A percentile compares a stretch with the other conserved stretches of the same genome.
phyloP scores from a whole-genome alignment of 345 rosid genomes.

The Syzygium grande region DNA sequence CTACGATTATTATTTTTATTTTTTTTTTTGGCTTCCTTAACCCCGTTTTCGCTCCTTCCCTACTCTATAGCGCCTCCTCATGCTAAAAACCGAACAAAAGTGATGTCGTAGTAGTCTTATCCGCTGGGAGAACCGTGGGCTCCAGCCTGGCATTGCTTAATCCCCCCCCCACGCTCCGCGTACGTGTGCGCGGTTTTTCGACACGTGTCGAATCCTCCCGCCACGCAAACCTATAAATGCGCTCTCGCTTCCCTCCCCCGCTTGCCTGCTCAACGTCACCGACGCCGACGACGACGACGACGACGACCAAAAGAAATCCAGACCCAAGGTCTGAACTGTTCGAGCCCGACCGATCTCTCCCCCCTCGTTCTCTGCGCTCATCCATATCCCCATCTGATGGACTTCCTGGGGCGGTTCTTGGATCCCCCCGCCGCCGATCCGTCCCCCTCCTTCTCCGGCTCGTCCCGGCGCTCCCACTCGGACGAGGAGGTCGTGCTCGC shows the following conservation, averaged over 20 bases:
- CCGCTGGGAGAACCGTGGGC: neutral
- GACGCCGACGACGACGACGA: no score
- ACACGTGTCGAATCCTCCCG: neutral
- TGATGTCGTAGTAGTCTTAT: neutral
- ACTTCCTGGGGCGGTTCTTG: neutral
- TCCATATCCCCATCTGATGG: neutral
- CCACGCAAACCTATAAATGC: neutral
- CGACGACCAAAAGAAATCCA: neutral
- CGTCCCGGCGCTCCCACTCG: slow-evolving; percentile 1
- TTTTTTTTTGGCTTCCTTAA: no score
- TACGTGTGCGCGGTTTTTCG: neutral
- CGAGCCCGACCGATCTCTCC: neutral
- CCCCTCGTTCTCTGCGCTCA: neutral
- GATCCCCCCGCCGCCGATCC: neutral
- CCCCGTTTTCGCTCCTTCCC: no score
- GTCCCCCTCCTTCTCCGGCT: neutral
- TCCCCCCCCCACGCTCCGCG: neutral
- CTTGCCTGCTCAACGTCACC: neutral
- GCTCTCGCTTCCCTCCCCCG: accelerated
- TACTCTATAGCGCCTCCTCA: no score
- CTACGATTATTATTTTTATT: no score
- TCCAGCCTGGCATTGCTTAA: neutral
- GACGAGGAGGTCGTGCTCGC: slow-evolving; percentile 36
- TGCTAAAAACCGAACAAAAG: neutral
- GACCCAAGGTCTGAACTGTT: neutral